Percentiles rank a stretch among this genome's conserved stretches.
phyloP scores from a whole-genome alignment of 495 filamentous ascomycete genomes.

The Hypoxylon subgilvum region DNA sequence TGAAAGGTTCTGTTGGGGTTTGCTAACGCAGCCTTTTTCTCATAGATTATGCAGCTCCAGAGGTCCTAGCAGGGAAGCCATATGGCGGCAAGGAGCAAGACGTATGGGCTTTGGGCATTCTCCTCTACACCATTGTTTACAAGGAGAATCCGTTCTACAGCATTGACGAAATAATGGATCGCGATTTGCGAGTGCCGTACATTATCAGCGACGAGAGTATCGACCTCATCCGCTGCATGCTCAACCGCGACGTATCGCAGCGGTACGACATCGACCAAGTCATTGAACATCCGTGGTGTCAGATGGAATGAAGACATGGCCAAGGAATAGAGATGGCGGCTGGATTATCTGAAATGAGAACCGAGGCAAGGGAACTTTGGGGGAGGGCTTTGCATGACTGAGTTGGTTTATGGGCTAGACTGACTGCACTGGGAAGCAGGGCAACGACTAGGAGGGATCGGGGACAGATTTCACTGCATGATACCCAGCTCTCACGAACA shows the following conservation, averaged over 20 bases:
- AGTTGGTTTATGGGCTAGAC: constrained; percentile 19
- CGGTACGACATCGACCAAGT: constrained; percentile 84
- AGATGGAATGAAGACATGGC: constrained; percentile 39
- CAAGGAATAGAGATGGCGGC: constrained; percentile 4
- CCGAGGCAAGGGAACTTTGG: not conserved
- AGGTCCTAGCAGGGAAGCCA: constrained; percentile 90
- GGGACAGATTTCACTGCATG: constrained; percentile 25
- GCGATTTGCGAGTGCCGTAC: constrained; percentile 89
- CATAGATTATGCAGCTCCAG: constrained; percentile 93
- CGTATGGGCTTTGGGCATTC: constrained; percentile 96
- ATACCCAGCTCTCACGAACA: constrained; percentile 34
- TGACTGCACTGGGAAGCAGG: constrained; percentile 26
- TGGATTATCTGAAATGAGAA: constrained; percentile 4
- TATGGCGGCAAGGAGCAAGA: constrained; percentile 98
- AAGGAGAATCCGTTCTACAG: constrained; percentile 99
- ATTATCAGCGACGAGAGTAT: constrained; percentile 90
- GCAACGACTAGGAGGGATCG: constrained; percentile 19
- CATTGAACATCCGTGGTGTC: constrained; percentile 81
- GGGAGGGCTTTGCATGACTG: constrained; percentile 17
- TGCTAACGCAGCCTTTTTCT: constrained; percentile 3
- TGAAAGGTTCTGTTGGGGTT: not conserved
- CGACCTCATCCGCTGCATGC: constrained; percentile 86
- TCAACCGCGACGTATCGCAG: constrained; percentile 83
- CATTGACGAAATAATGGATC: constrained; percentile 98
- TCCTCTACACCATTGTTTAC: constrained; percentile 98